Percentiles rank a stretch among this genome's conserved stretches.
phyloP scores from a whole-genome alignment of 2,329 filamentous ascomycete species.

The Trichoderma afroharzianum region DNA sequence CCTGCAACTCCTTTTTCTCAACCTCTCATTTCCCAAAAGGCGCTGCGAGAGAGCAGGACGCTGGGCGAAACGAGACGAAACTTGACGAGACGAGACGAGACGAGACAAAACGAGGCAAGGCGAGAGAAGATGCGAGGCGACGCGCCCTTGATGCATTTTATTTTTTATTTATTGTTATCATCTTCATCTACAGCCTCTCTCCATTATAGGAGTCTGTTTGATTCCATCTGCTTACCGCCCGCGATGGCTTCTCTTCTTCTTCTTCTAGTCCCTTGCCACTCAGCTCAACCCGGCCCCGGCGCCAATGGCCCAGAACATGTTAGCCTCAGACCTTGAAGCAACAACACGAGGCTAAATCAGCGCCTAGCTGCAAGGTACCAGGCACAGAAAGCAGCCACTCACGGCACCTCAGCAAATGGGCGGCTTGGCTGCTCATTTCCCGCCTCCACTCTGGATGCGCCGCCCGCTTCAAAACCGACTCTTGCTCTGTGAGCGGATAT shows the following conservation, averaged over 20 bases:
- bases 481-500: not conserved
- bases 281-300: not conserved
- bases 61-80: not conserved
- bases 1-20: conserved; percentile 20
- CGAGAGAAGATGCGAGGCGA: not conserved
- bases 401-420: not conserved
- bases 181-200: not conserved
- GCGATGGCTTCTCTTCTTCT: not conserved
- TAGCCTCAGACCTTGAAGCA: not conserved
- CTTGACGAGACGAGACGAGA: not conserved
- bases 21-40: conserved; percentile 18
- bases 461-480: not conserved
- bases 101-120: not conserved
- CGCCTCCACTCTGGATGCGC: conserved; percentile 7
- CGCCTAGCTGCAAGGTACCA: conserved; percentile 12
- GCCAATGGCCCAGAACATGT: not conserved
- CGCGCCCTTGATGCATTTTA: not conserved
- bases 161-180: not conserved
- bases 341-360: conserved; percentile 4
- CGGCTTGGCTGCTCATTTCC: conserved; percentile 11
- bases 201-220: not conserved
- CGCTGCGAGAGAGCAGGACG: not conserved
- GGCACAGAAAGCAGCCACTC: conserved; percentile 7
- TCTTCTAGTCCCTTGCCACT: not conserved
- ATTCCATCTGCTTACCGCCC: not conserved